These are phyloP conservation scores for Zymoseptoria brevis DNA, from an alignment of 2,329 filamentous ascomycete species.

Conservation along the genomic window DNA sequence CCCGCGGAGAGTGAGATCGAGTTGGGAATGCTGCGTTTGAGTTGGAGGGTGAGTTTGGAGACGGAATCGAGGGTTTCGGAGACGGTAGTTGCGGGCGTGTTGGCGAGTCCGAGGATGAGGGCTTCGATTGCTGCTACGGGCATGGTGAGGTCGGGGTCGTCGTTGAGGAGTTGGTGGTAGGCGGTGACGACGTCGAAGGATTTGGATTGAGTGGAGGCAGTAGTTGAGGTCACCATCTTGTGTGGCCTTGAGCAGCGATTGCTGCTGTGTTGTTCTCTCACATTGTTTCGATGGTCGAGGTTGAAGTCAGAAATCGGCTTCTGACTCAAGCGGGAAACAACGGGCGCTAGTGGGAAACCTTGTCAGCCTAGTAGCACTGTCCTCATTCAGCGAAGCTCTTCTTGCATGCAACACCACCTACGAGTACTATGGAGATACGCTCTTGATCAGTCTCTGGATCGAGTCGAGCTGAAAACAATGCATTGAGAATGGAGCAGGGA, in stretches of 20 bases:
- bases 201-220: neutral
- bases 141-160: slow-evolving; percentile 83
- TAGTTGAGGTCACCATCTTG: neutral
- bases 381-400: neutral
- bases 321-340: neutral
- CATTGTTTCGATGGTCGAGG: neutral
- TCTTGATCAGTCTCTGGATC: too few species aligned
- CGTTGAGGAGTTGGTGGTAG: slow-evolving; percentile 55
- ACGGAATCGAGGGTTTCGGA: slow-evolving; percentile 89
- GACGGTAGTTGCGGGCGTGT: slow-evolving; percentile 74
- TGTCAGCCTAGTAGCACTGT: neutral
- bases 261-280: neutral
- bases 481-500: too few species aligned
- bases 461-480: too few species aligned
- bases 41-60: slow-evolving; percentile 63
- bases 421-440: too few species aligned
- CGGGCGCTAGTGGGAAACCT: too few species aligned
- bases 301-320: neutral
- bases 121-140: slow-evolving; percentile 91
- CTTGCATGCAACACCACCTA: too few species aligned
- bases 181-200: slow-evolving; percentile 51
- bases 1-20: slow-evolving; percentile 87
- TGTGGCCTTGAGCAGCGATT: neutral
- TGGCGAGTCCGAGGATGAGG: slow-evolving; percentile 75
- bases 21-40: slow-evolving; percentile 75